Base-by-base conservation (phyloP, 1,284 basidiomycete genomes). In the Marasmius oreades region DNA sequence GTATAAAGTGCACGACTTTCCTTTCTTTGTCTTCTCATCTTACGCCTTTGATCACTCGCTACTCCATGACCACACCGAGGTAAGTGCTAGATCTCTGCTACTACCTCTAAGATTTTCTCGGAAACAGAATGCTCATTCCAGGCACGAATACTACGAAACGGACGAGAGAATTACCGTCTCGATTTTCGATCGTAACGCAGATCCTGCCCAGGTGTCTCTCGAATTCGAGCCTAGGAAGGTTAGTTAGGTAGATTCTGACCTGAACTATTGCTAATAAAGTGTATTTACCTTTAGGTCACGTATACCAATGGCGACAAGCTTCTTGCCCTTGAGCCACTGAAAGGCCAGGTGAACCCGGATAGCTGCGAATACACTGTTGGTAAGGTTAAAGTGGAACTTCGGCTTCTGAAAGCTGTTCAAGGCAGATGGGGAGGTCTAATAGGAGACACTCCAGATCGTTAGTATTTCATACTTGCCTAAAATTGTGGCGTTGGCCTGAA, bases 141-240 rank as follows among this genome's bases (percentile, higher is more conserved):
- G 92, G 70, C 84, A 94, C 73, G 92, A 93, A 69, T 95, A 90
- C 71, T 95, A 94, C 71, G 92, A 95, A 72, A 88, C 86, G 2
- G 88, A 92, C 59, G 84, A 90, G 55, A 79, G 73, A 60, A 68
- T 94, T 56, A 91, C 79, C 11, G 68, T 94, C 63, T 86, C 88
- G 52, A 74, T 95, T 63, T 94, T 93, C 67, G 84, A 94, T 72
- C 85, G 86, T 65, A 85, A 85, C 59, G 90, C 84, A 31, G 84
- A 90, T 68, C 81, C 87, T 14, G 75, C 74, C 16, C 68, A 80
- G 60, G 84, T 93, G 53, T 74, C 75, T 11, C 72, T 95, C 60
- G 69, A 76, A 42, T 88, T 93, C 61, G 80, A 84, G 56, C 76
- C 83, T 4, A 76, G 84, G 60, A 80, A 80, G 69, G 92, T 91